Base-by-base conservation (phyloP, 2,329 filamentous ascomycete genomes). In the Westerdykella ornata region DNA sequence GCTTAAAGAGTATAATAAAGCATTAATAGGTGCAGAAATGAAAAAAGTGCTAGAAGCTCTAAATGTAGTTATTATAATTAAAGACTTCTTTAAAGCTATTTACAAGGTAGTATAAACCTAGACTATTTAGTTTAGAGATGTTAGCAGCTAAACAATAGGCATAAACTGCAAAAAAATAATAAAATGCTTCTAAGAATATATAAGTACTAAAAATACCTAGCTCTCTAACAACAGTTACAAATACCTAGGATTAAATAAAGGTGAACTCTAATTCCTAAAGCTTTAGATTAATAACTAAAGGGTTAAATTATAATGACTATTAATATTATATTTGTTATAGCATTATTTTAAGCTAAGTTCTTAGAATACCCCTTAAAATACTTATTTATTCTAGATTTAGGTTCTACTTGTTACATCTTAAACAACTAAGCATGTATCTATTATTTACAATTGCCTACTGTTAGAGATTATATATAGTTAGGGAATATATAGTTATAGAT, bases 181-280 rank as follows among this genome's bases (percentile, higher is more conserved):
- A 38, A 29, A 16, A 28, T 16, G 15, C 38, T 44, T 38, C 13
- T 44, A 29, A 35, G 30, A 5, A 35, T 44, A 9, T 35, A 31
- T 17, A 20, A 38, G 1, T 41, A 41, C 30, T 44, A 44, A 22
- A 22, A 22, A 22, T n/a, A n/a, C n/a, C n/a, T n/a, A n/a, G n/a
- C n/a, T n/a, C n/a, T n/a, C 9, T 22, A 22, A 22, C 20, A 5
- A 22, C 5, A 22, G 20, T 22, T 22, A 9, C 9, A 22, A 5
- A 22, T 9, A 22, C 20, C 20, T 22, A 22, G 20, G 9, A 22
- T 22, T 22, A 22, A 22, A 22, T 9, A 22, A 22, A 22, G 20
- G 5, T 22, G 9, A 22, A 22, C 20, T 22, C 20, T 22, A 22
- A 22, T 5, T 9, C 9, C 20, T 22, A 22, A 22, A 22, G 9